phyloP scores from a whole-genome alignment of 164 flowering plant genomes.

The Santalum album region DNA sequence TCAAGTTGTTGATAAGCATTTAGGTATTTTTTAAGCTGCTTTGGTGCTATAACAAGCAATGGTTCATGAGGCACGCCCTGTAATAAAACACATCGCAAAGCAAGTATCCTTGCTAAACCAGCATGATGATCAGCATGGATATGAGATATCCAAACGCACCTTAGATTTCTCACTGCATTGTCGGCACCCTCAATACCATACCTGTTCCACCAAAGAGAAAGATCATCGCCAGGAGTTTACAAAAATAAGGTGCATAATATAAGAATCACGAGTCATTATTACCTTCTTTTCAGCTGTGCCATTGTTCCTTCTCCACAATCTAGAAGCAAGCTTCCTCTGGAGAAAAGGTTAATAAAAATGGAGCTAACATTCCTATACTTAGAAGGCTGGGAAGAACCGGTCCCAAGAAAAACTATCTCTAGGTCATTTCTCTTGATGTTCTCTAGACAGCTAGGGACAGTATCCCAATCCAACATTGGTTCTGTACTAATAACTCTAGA shows the following conservation, averaged over 20 bases:
- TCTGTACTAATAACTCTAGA: not conserved
- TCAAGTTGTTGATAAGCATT: not conserved
- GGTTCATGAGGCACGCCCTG: not conserved
- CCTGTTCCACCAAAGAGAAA: constrained; percentile 2
- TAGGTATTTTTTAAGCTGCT: not conserved
- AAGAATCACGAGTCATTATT: not conserved
- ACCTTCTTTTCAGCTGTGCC: not conserved
- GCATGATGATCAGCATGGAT: constrained; percentile 1
- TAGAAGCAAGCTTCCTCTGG: not conserved
- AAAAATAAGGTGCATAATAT: too few species aligned
- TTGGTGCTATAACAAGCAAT: not conserved
- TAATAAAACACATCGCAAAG: not conserved
- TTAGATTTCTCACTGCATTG: not conserved
- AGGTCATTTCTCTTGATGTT: not conserved
- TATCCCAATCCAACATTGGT: not conserved
- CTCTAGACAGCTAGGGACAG: not conserved
- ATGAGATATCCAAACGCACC: not conserved
- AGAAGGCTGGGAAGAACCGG: constrained; percentile 1
- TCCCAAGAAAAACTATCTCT: not conserved
- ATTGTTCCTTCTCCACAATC: constrained; percentile 1
- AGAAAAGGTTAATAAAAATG: not conserved
- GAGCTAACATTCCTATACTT: not conserved
- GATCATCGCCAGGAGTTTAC: too few species aligned
- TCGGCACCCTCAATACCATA: not conserved
- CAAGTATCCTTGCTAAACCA: not conserved